These are phyloP conservation scores for Solanum gracilifrons DNA, from an alignment of 257 asterid species.

Conservation along the genomic window DNA sequence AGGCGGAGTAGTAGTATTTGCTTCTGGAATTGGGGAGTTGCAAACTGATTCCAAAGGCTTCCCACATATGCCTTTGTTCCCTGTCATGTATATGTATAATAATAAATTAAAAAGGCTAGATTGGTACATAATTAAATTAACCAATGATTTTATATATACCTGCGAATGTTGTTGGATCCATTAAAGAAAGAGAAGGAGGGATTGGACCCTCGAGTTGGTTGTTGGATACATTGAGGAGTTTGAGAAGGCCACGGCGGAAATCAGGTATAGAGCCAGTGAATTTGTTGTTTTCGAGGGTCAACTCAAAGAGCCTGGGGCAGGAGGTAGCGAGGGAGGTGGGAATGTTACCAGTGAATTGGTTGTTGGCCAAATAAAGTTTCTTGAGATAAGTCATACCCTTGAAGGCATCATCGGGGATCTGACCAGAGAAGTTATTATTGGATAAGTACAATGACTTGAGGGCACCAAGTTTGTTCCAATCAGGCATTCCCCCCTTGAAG, in stretches of 20 bases:
- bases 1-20: constrained; percentile 12
- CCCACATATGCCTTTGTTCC: constrained; percentile 71
- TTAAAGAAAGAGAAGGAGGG: constrained; percentile 29
- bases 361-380: constrained; percentile 54
- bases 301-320: constrained; percentile 40
- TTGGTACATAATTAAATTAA: background rate
- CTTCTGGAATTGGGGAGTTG: constrained; percentile 23
- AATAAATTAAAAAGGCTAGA: background rate
- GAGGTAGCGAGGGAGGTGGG: constrained; percentile 51
- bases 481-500: constrained; percentile 77
- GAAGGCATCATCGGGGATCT: constrained; percentile 52
- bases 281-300: constrained; percentile 59
- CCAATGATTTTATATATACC: constrained; percentile 17
- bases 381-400: constrained; percentile 61
- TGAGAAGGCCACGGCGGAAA: constrained; percentile 27
- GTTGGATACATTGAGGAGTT: constrained; percentile 48
- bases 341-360: constrained; percentile 47
- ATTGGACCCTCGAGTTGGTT: constrained; percentile 70
- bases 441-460: constrained; percentile 63
- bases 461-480: constrained; percentile 70
- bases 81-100: constrained; percentile 17
- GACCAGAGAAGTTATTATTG: constrained; percentile 57
- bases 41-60: constrained; percentile 41
- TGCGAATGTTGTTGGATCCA: constrained; percentile 50
- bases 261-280: constrained; percentile 58